Evolutionary conservation across 257 asterid genomes (phyloP), one percentile per base, ranked within the genome.

Genomic region (Nicotiana sylvestris): DNA sequence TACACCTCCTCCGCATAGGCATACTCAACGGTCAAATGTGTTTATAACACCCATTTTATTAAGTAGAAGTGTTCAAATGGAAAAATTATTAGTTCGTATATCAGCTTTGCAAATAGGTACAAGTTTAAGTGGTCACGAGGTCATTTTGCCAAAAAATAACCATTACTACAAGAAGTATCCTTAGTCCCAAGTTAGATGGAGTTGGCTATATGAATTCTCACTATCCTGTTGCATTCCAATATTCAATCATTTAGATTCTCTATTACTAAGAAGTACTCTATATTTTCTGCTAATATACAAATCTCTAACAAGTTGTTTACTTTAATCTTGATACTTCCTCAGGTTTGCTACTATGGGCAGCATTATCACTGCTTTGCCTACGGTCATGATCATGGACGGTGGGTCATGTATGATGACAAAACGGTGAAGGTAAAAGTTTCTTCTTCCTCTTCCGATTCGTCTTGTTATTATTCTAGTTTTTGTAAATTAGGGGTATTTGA

Each of bases 321-420:
- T 25, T 72, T 74, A 74, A 25, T 58, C 62, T 46, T 46, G 21
- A 46, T 74, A 49, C 51, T 46, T 77, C 55, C 49, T 15, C 77
- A 90, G 93, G 93, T 90, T 77, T 90, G 93, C 89, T 90, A 93
- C 85, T 94, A 94, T 67, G 98, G 99, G 81, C 97, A 94, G 87
- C 99, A 96, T 88, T 96, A 96, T 86, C 97, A 96, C 85, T 96
- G 98, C 85, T 94, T 96, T 88, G 95, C 97, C 64, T 96, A 90
- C 91, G 90, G 93, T 67, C 87, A 83, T 4, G 98, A 91, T 77
- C 92, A 86, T 80, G 97, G 89, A 55, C 88, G 86, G 86, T 96
- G 99, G 99, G 85, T 92, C 77, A 96, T 93, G 98, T 96, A 94
- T 80, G 98, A 94, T 80, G 99, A 96, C 93, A 89, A 91, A 82